phyloP scores from a whole-genome alignment of 2,329 filamentous ascomycete species.

The Fusarium proliferatum region DNA sequence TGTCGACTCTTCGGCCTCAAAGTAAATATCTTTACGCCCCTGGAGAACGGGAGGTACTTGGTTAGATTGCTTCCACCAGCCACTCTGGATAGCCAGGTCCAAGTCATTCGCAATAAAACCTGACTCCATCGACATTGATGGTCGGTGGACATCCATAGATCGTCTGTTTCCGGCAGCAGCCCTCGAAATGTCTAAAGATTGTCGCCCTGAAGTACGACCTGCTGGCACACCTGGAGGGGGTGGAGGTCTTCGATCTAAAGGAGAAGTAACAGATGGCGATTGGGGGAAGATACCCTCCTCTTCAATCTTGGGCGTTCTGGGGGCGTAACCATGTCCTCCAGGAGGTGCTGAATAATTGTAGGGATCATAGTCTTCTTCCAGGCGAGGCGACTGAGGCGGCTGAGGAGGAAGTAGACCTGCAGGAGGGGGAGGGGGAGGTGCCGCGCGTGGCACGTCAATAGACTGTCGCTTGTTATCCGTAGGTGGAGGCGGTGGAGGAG shows the following conservation, averaged over 20 bases:
- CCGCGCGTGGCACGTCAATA: slow-evolving; percentile 75
- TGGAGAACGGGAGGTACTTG: slow-evolving; percentile 85
- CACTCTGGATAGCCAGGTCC: slow-evolving; percentile 77
- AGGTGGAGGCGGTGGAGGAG: slow-evolving; percentile 75
- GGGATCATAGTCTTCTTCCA: slow-evolving; percentile 77
- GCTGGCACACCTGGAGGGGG: slow-evolving; percentile 52
- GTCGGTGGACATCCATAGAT: slow-evolving; percentile 81
- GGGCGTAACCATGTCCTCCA: slow-evolving; percentile 46
- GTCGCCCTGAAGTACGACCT: slow-evolving; percentile 43
- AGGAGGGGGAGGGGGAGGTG: slow-evolving; percentile 75
- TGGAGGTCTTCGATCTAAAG: slow-evolving; percentile 59
- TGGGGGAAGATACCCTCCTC: slow-evolving; percentile 62
- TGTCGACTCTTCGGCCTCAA: slow-evolving; percentile 82
- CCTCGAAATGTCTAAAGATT: slow-evolving; percentile 53
- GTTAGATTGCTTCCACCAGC: slow-evolving; percentile 90
- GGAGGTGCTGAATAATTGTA: slow-evolving; percentile 63
- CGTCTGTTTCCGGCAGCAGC: slow-evolving; percentile 58
- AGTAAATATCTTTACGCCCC: slow-evolving; percentile 83
- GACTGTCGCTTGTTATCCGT: slow-evolving; percentile 69
- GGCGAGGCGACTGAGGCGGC: slow-evolving; percentile 49
- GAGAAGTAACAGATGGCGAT: slow-evolving; percentile 57
- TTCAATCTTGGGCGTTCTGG: slow-evolving; percentile 55
- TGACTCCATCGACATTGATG: slow-evolving; percentile 78
- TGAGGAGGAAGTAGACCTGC: slow-evolving; percentile 67
- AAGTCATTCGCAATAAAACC: slow-evolving; percentile 90